Evolutionary conservation across 2,329 filamentous ascomycete genomes (phyloP).

Genomic region (Penicillium sp.): DNA sequence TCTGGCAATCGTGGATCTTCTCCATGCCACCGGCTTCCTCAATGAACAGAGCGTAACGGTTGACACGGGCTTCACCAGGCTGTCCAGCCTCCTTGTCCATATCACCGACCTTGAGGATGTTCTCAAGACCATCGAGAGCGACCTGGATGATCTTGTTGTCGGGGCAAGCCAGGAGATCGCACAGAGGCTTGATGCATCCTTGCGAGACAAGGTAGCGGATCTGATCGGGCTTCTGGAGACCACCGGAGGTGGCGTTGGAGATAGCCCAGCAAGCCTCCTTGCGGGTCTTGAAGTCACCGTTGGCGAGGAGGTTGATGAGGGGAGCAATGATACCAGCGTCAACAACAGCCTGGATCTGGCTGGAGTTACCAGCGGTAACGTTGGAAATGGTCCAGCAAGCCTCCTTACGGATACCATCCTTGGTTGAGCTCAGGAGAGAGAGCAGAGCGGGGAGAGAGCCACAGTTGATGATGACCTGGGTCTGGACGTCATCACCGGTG

Average conservation of each 20-base stretch:
- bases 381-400: constrained; percentile 99
- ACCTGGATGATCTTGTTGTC: constrained; percentile 99
- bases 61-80: constrained; percentile 60
- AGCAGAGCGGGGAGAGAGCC: constrained; percentile 89
- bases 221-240: constrained; percentile 97
- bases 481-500: constrained; percentile 97
- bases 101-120: constrained; percentile 98
- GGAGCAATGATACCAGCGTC: constrained; percentile 97
- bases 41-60: constrained; percentile 96
- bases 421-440: constrained; percentile 90
- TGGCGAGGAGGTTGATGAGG: constrained; percentile 91
- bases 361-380: constrained; percentile 96
- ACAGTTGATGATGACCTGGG: constrained; percentile 99
- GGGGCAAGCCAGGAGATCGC: constrained; percentile 90
- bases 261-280: constrained; percentile 99
- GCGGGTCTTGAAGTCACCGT: constrained; percentile 97
- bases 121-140: constrained; percentile 94
- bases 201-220: constrained; percentile 92
- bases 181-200: constrained; percentile 96
- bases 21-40: constrained; percentile 99
- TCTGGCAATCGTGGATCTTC: constrained; percentile 99
- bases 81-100: constrained; percentile 89
- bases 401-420: constrained; percentile 98
- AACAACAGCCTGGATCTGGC: constrained; percentile 94
- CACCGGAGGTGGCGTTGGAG: constrained; percentile 95